These are phyloP conservation scores for Pseudogymnoascus sp. DNA, from an alignment of 2,329 filamentous ascomycete species.

Conservation along the genomic window DNA sequence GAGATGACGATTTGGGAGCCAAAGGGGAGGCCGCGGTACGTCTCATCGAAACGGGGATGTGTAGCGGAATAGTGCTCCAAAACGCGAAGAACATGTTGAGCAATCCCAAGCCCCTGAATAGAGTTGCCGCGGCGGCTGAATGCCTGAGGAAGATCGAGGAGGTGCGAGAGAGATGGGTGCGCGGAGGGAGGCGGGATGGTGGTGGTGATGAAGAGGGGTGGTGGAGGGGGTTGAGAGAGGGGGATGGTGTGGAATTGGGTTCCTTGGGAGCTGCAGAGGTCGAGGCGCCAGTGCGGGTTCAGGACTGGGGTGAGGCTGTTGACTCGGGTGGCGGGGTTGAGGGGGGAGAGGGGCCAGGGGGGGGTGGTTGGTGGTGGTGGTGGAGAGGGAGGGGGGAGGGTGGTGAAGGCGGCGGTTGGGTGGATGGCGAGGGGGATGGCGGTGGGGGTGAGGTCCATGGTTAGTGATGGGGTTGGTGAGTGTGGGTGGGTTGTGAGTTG, in stretches of 20 bases:
- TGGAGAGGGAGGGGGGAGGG: neutral
- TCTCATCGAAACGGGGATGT: constrained; percentile 18
- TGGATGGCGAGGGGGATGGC: neutral
- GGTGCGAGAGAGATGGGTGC: constrained; percentile 23
- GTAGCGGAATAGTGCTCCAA: constrained; percentile 42
- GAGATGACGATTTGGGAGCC: constrained; percentile 49
- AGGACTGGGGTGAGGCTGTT: constrained; percentile 41
- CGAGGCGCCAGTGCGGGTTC: constrained; percentile 46
- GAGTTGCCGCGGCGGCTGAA: neutral
- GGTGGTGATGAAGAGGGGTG: constrained; percentile 48
- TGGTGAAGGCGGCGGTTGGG: neutral
- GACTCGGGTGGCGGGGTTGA: constrained; percentile 54
- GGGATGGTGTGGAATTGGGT: constrained; percentile 50
- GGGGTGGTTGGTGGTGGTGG: neutral
- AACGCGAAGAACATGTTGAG: constrained; percentile 44
- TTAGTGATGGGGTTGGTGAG: neutral
- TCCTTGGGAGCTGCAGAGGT: constrained; percentile 48
- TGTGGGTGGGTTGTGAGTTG: neutral
- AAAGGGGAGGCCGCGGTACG: constrained; percentile 44
- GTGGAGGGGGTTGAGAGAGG: constrained; percentile 37
- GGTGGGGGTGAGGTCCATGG: neutral
- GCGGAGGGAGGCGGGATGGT: constrained; percentile 44
- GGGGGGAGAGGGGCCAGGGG: constrained; percentile 29
- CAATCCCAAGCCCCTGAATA: constrained; percentile 38
- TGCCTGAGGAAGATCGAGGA: constrained; percentile 31